phyloP scores from a whole-genome alignment of 2,329 filamentous ascomycete species.

The Colletotrichum sp. region DNA sequence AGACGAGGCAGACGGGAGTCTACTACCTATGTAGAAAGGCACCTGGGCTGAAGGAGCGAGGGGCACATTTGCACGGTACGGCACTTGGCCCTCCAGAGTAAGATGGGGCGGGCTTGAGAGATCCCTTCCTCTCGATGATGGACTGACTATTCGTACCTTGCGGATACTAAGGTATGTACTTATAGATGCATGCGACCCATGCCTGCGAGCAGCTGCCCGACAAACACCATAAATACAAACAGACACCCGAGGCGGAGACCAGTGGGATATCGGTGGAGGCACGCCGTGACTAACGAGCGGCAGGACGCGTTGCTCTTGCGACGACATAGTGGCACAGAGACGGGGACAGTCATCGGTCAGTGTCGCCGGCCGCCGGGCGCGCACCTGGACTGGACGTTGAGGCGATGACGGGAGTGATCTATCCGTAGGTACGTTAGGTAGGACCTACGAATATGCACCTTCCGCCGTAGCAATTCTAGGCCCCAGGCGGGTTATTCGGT shows the following conservation, averaged over 20 bases:
- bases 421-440: too few relatives aligned
- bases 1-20: background rate
- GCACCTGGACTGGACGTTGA: too few relatives aligned
- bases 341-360: background rate
- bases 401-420: too few relatives aligned
- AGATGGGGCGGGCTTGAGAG: background rate
- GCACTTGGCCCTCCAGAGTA: background rate
- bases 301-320: constrained; percentile 18
- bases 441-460: too few relatives aligned
- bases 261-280: constrained; percentile 6
- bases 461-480: background rate
- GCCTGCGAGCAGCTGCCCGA: background rate
- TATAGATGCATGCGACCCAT: background rate
- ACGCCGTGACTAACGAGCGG: constrained; percentile 5
- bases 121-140: background rate
- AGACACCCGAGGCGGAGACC: background rate
- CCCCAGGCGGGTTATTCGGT: background rate
- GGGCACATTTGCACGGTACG: background rate
- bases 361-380: too few relatives aligned
- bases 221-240: background rate
- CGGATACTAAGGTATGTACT: background rate
- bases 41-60: background rate
- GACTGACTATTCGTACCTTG: background rate
- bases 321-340: background rate
- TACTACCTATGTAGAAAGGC: too few relatives aligned